Conservation (phyloP, 2,329 filamentous ascomycete genomes). For the Xylariaceae sp. region DNA sequence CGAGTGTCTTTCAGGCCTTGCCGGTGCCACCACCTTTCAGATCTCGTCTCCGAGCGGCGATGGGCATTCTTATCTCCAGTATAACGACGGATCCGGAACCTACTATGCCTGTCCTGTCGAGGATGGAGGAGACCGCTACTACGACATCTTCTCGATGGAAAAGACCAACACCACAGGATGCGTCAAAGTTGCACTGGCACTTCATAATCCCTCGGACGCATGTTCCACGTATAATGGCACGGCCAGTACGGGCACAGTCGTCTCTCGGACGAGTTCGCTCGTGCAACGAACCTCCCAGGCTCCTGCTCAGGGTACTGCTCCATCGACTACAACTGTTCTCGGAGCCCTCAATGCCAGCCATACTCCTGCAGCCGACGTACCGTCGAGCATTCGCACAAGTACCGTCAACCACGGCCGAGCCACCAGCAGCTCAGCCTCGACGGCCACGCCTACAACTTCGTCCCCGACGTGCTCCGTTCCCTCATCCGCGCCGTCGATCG, state of each 20-base stretch:
- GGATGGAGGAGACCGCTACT: conserved; percentile 10
- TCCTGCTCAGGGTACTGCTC: conserved; percentile 1
- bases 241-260: background rate
- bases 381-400: conserved; percentile 4
- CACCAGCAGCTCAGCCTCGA: conserved; percentile 2
- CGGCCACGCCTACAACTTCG: conserved; percentile 3
- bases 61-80: conserved; percentile 17
- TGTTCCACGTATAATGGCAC: conserved; percentile 9
- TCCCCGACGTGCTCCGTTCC: conserved; percentile 13
- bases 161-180: conserved; percentile 17
- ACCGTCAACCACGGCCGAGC: conserved; percentile 1
- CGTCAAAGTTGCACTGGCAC: conserved; percentile 13
- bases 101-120: conserved; percentile 21
- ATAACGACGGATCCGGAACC: conserved; percentile 13
- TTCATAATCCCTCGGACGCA: conserved; percentile 12
- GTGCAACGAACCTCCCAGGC: conserved; percentile 1
- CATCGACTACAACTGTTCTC: conserved; percentile 2
- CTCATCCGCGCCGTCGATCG: conserved; percentile 20
- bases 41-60: conserved; percentile 7
- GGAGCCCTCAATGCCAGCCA: conserved; percentile 3
- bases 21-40: conserved; percentile 18
- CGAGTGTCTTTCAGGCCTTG: conserved; percentile 17
- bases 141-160: conserved; percentile 17
- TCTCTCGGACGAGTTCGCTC: background rate
- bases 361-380: conserved; percentile 3